These are phyloP conservation scores for Lipomyces starkeyi DNA, from an alignment of 805 yeast species.

Conservation along the genomic window DNA sequence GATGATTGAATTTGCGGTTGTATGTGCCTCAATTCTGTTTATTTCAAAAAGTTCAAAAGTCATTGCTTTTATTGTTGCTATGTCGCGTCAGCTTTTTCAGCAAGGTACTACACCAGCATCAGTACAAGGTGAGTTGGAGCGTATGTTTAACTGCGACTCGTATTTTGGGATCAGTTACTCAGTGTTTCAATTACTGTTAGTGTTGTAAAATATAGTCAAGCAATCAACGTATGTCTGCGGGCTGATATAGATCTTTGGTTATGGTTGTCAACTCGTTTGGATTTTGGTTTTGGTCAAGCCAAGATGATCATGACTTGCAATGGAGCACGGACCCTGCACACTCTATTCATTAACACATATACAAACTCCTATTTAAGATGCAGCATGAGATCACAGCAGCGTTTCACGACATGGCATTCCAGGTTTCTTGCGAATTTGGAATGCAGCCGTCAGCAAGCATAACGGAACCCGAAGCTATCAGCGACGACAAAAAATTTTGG, in stretches of 20 bases:
- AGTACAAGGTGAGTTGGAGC: neutral
- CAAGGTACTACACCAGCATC: neutral
- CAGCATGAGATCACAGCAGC: neutral
- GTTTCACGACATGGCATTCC: neutral
- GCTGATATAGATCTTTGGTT: constrained; percentile 1
- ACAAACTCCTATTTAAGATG: neutral
- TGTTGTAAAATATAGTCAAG: neutral
- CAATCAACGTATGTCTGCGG: neutral
- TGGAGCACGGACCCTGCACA: neutral
- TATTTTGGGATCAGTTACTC: neutral
- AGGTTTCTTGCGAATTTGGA: neutral
- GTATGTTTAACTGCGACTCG: neutral
- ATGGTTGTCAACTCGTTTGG: constrained; percentile 1
- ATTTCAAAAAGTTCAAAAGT: constrained; percentile 1
- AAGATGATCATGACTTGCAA: neutral
- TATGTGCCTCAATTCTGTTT: neutral
- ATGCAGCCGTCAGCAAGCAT: neutral
- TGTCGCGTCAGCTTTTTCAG: neutral
- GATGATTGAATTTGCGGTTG: neutral
- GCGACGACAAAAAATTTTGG: neutral
- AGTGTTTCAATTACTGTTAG: neutral
- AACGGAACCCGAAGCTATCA: neutral
- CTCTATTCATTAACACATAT: neutral
- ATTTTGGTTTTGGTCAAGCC: neutral
- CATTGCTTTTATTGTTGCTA: neutral